phyloP scores from a whole-genome alignment of 2,329 filamentous ascomycete genomes.

The Cadophora sp. region DNA sequence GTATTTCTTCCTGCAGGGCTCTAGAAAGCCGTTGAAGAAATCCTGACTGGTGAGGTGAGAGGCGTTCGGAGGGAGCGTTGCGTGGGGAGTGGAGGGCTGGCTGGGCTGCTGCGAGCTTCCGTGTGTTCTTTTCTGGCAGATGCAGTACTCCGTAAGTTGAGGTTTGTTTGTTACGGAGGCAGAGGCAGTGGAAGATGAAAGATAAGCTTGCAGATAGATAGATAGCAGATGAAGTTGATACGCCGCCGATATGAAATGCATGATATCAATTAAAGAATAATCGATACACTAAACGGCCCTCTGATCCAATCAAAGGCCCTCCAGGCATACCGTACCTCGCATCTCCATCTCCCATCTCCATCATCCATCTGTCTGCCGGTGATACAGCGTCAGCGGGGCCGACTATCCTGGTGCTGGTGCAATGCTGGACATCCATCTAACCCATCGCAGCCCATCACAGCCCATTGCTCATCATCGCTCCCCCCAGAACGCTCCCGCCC shows the following conservation, averaged over 20 bases:
- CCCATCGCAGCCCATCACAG: no score
- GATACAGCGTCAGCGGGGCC: constrained; percentile 19
- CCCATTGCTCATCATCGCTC: no score
- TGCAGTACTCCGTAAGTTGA: background rate
- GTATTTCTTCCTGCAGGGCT: background rate
- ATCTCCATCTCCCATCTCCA: constrained; percentile 6
- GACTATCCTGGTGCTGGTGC: background rate
- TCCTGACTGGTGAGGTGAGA: background rate
- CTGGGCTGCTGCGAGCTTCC: constrained; percentile 1
- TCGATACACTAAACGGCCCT: constrained; percentile 14
- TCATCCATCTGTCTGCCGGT: constrained; percentile 19
- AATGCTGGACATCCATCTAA: no score
- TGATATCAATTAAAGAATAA: constrained; percentile 14
- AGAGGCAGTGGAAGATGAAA: background rate
- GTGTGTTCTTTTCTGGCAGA: background rate
- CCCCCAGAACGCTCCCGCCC: background rate
- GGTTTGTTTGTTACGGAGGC: no score
- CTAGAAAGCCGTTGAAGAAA: constrained; percentile 11
- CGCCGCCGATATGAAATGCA: background rate
- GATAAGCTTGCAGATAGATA: constrained; percentile 22
- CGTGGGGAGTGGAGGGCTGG: constrained; percentile 14
- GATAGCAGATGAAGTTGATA: background rate
- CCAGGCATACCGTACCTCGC: constrained; percentile 12
- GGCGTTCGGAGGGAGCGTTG: background rate
- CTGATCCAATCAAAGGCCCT: constrained; percentile 3